These are phyloP conservation scores for Ogataea henricii DNA, from an alignment of 805 yeast species.

Conservation along the genomic window DNA sequence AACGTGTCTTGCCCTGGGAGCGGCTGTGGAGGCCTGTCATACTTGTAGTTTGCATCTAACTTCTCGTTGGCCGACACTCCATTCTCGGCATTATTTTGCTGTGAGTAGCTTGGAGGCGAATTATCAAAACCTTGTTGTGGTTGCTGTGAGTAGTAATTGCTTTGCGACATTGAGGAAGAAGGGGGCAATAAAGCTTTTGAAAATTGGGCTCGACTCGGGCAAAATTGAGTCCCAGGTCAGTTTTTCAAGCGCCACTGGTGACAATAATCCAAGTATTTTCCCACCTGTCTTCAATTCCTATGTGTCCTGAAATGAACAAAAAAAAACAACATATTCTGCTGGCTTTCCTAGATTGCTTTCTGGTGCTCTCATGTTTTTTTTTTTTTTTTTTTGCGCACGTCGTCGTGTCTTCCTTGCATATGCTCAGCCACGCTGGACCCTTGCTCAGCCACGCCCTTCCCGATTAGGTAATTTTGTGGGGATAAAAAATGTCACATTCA, in stretches of 20 bases:
- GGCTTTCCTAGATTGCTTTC: not conserved
- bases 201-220: no score
- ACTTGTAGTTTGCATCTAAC: conserved; percentile 18
- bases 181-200: not conserved
- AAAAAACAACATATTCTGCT: not conserved
- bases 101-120: conserved; percentile 16
- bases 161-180: not conserved
- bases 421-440: not conserved
- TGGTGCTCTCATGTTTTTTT: not conserved
- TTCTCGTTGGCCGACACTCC: conserved; percentile 17
- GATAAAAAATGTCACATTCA: not conserved
- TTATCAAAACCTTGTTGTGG: conserved; percentile 10
- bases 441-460: not conserved
- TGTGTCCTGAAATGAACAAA: no score
- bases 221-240: no score
- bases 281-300: no score
- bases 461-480: not conserved
- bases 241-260: not conserved
- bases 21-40: conserved; percentile 32
- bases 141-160: conserved; percentile 16
- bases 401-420: not conserved
- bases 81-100: conserved; percentile 12
- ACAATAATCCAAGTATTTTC: not conserved
- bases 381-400: not conserved
- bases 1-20: conserved; percentile 43